Base-by-base conservation (phyloP, 345 rosid genomes). In the Cardamine chenopodiifolia region DNA sequence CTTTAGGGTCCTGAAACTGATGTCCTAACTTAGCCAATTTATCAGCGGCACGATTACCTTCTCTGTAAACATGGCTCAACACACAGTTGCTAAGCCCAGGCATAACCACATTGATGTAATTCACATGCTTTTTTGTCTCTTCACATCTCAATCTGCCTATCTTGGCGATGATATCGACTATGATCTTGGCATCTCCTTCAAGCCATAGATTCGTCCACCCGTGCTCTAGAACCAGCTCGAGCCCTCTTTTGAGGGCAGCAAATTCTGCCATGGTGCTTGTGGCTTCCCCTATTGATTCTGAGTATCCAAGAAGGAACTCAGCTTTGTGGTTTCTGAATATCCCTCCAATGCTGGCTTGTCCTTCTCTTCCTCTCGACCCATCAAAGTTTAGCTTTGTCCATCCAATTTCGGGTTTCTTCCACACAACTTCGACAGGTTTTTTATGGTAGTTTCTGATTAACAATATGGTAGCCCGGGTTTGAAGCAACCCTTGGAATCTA, bases 381-480 rank as follows among this genome's bases (percentile, higher is more conserved):
- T 93, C 97, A 5, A 85, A 91, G 88, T 93, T 93, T 12, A 91
- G 72, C 62, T 93, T 93, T 10, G 90, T 93, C 92, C 97, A 89
- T 2, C 97, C 94, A 1, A 37, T 61, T 63, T 82, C 17, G 0
- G 96, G 98, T 62, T 78, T 91, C 74, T 82, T 68, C 98, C 98
- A 93, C 6, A 91, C 60, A 63, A 90, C 98, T 10, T 89, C 82
- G 26, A 85, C 80, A n/a, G 84, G 74, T 55, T 82, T 65, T 62
- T 78, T 84, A 73, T 85, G 96, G 59, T 72, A 81, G 66, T 72
- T 82, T 74, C 90, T 76, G 23, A 70, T 50, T 49, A 84, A 68
- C 32, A 73, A 61, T 7, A 53, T 1, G 39, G 66, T 44, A 49
- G 80, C 68, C 50, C 69, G 85, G 23, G 68, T 55, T 44, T 72